A percentile compares a stretch with the other conserved stretches of the same genome.
Conservation (phyloP, 1,139 yeast species). For the Candida sp. region DNA sequence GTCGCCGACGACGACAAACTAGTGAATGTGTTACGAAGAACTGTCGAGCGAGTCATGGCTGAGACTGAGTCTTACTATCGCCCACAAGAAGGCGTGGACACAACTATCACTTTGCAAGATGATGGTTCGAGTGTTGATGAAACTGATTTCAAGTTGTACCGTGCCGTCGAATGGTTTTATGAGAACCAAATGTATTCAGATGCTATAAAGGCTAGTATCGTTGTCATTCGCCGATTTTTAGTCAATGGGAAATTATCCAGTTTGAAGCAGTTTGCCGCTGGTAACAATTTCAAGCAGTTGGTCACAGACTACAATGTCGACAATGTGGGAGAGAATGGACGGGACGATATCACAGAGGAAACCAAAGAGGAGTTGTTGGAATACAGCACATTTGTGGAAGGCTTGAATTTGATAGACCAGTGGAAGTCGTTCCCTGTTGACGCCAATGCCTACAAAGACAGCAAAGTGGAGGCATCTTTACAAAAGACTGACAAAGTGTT, state of each 20-base stretch:
- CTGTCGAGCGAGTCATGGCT: constrained; percentile 69
- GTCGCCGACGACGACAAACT: constrained; percentile 26
- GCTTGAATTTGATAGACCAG: constrained; percentile 39
- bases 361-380: constrained; percentile 56
- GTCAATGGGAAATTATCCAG: constrained; percentile 70
- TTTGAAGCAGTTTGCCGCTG: constrained; percentile 55
- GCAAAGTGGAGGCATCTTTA: constrained; percentile 40
- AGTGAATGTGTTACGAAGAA: constrained; percentile 62
- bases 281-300: constrained; percentile 54
- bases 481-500: constrained; percentile 38
- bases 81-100: constrained; percentile 18
- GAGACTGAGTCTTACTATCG: constrained; percentile 57
- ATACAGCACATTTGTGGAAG: constrained; percentile 50
- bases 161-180: constrained; percentile 77
- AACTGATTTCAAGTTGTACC: constrained; percentile 58
- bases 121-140: constrained; percentile 38
- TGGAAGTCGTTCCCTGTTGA: constrained; percentile 39
- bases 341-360: constrained; percentile 35
- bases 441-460: constrained; percentile 28
- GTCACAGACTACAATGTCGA: constrained; percentile 60
- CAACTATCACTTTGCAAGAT: constrained; percentile 32
- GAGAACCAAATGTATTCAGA: constrained; percentile 72
- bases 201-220: constrained; percentile 62
- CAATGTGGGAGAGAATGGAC: constrained; percentile 20
- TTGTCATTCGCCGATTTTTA: constrained; percentile 68